Conservation (phyloP, 2,329 filamentous ascomycete species). For the Lojkania enalia region DNA sequence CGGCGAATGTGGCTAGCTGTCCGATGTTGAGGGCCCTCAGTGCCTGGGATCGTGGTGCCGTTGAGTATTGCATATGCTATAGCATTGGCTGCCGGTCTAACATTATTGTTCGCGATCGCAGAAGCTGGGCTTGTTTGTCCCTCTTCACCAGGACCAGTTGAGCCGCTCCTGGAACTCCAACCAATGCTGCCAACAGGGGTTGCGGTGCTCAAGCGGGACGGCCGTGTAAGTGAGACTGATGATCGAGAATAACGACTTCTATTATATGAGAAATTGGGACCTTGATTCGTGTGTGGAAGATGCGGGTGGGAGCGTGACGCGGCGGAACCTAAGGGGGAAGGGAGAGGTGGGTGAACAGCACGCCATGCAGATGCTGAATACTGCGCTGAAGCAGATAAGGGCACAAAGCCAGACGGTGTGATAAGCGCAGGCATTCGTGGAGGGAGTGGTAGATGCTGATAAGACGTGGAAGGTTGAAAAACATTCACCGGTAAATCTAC, state of each 20-base stretch:
- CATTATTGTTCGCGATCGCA: background rate
- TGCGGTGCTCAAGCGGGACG: conserved; percentile 30
- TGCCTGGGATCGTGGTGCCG: conserved; percentile 23
- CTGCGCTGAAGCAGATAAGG: conserved; percentile 29
- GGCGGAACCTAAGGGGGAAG: conserved; percentile 18
- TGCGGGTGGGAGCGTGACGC: conserved; percentile 27
- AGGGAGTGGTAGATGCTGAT: conserved; percentile 17
- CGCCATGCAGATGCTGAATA: conserved; percentile 39
- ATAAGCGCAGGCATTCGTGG: conserved; percentile 24
- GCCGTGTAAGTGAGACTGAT: conserved; percentile 34
- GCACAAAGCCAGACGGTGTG: conserved; percentile 22
- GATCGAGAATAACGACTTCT: conserved; percentile 29
- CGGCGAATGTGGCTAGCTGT: conserved; percentile 16
- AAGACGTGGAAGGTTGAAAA: conserved; percentile 19
- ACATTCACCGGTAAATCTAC: conserved; percentile 17
- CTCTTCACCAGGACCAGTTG: conserved; percentile 18
- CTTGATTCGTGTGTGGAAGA: conserved; percentile 13
- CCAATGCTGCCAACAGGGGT: conserved; percentile 22
- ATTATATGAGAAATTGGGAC: conserved; percentile 22
- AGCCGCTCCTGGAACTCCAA: conserved; percentile 30
- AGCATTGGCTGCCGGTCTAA: conserved; percentile 1
- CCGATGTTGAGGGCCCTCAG: background rate
- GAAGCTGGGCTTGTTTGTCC: conserved; percentile 12
- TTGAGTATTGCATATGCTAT: conserved; percentile 31
- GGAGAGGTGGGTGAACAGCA: conserved; percentile 33